Base-by-base conservation (phyloP, 768 basidiomycete species). In the Lentinula detonsa region DNA sequence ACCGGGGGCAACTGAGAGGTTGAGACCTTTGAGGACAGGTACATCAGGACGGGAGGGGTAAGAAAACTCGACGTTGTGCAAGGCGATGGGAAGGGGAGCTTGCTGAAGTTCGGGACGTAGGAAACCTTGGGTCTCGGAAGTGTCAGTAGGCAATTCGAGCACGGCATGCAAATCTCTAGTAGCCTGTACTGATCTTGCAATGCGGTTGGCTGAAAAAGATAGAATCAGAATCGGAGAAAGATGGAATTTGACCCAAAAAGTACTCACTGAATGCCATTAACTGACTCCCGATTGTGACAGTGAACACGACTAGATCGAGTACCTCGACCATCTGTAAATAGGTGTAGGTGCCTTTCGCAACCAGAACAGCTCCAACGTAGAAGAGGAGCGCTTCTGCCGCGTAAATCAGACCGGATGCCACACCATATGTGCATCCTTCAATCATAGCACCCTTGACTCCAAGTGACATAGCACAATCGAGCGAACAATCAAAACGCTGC, bases 231-330 rank as follows among this genome's bases (percentile, higher is more conserved):
- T 49, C 46, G 61, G 39, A 48, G n/a, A 50, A 60, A 39, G 9
- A 39, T 1, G 9, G 37, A 16, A 53, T 16, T 31, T 62, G 51
- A 62, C 61, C 61, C 56, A 28, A 53, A 39, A 61, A 51, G 35
- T n/a, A 85, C 91, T 66, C 70, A 94, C 93, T 88, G 74, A 97
- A 98, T n/a, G 85, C 82, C 86, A 98, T 89, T 63, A 95, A 79
- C 69, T 93, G 91, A 21, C 90, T 85, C 0, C 93, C 93, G 62
- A 98, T 95, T 10, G 93, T 90, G 59, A 99, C 88, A 7, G 91
- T 87, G 76, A 98, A 98, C 15, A 97, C 86, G 55, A 98, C 90
- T 45, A 98, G 79, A 59, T 95, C 88, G 68, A 96, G 85, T 28
- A 92, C 90, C 73, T 95, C 85, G 35, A 96, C 83, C 90, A 97